Conservation (phyloP, 352 stramenopile species). For the Saprolegnia diclina region DNA sequence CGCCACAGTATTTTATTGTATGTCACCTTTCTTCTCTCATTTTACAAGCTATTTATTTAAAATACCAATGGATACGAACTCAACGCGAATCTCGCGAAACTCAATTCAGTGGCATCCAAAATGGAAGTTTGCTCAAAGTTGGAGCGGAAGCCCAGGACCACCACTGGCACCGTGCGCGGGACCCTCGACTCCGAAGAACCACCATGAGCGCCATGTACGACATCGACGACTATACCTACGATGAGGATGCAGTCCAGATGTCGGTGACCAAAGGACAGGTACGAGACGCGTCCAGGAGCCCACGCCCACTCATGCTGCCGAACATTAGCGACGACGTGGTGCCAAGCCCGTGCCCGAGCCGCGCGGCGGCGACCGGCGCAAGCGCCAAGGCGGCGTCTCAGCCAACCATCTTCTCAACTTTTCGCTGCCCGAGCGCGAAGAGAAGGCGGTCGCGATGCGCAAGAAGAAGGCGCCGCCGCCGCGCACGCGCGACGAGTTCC, state of each 20-base stretch:
- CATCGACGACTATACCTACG: slow-evolving; percentile 18
- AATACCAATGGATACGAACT: background rate
- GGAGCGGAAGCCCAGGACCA: slow-evolving; percentile 2
- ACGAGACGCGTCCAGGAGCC: background rate
- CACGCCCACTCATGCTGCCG: background rate
- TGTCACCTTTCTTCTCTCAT: background rate
- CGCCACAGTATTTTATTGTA: background rate
- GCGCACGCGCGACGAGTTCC: slow-evolving; percentile 76
- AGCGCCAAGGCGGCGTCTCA: slow-evolving; percentile 38
- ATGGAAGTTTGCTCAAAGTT: slow-evolving; percentile 6
- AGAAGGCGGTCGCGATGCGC: slow-evolving; percentile 32
- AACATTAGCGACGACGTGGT: background rate
- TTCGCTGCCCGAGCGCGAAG: slow-evolving; percentile 66
- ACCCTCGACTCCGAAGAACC: background rate
- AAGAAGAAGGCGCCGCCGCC: slow-evolving; percentile 54
- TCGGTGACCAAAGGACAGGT: slow-evolving; percentile 23
- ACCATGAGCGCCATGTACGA: slow-evolving; percentile 13
- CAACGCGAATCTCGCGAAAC: slow-evolving; percentile 10
- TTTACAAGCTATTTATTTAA: background rate
- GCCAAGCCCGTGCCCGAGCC: background rate
- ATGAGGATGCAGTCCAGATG: slow-evolving; percentile 24
- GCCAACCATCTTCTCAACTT: slow-evolving; percentile 85
- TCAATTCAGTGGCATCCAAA: slow-evolving; percentile 11
- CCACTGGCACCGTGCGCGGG: background rate
- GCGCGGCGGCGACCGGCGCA: slow-evolving; percentile 9